phyloP scores from a whole-genome alignment of 305 asterid species.

The Fraxinus baroniana region DNA sequence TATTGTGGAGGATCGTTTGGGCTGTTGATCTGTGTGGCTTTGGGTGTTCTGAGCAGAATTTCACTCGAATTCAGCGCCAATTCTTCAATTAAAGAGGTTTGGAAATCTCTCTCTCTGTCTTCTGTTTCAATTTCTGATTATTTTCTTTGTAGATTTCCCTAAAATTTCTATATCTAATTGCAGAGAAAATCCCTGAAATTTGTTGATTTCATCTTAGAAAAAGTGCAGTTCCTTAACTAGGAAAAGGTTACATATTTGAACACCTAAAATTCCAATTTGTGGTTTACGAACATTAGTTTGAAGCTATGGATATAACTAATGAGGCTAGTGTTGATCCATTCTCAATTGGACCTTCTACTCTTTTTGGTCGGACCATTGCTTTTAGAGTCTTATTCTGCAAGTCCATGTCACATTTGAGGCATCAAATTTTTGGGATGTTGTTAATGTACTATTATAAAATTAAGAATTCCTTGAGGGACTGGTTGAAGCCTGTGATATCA shows the following conservation, averaged over 20 bases:
- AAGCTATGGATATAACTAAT: conserved; percentile 75
- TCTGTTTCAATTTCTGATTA: neutral
- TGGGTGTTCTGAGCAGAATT: conserved; percentile 12
- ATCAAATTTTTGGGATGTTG: conserved; percentile 42
- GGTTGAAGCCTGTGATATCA: conserved; percentile 56
- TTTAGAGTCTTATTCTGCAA: conserved; percentile 78
- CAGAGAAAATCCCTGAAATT: neutral
- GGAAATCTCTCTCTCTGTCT: conserved; percentile 1
- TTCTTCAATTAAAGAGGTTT: conserved; percentile 22
- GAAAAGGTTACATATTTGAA: neutral
- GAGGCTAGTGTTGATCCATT: conserved; percentile 82
- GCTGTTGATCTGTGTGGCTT: neutral
- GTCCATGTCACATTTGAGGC: conserved; percentile 66
- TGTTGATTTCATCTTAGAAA: neutral
- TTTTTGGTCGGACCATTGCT: conserved; percentile 75
- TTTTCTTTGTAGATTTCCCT: neutral
- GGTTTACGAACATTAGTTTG: neutral
- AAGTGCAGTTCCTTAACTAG: neutral
- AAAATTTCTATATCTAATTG: conserved; percentile 6
- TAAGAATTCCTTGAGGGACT: conserved; percentile 37
- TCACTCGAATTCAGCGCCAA: neutral
- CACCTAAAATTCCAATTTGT: neutral
- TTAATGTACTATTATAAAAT: conserved; percentile 39
- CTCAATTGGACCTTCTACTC: conserved; percentile 74
- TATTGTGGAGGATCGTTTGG: neutral